These are phyloP conservation scores for Ambrosiella beaveri DNA, from an alignment of 2,329 filamentous ascomycete genomes.

Conservation along the genomic window DNA sequence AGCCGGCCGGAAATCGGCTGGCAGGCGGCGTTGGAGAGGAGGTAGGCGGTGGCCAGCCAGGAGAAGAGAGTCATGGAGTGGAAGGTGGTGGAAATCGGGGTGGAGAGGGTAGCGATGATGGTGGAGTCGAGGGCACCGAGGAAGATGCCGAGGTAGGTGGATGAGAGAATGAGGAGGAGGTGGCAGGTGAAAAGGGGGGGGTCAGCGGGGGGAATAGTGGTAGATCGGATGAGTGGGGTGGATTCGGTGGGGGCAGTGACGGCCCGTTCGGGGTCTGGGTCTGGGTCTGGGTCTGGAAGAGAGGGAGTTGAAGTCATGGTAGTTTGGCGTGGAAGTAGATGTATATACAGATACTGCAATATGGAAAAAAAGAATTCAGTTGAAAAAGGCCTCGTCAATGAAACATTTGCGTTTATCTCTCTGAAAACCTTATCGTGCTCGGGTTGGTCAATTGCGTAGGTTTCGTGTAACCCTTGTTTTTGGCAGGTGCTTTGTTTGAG, in stretches of 20 bases:
- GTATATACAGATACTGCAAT: no score
- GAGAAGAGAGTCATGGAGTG: slow-evolving; percentile 64
- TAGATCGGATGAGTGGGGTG: slow-evolving; percentile 5
- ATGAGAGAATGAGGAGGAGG: slow-evolving; percentile 36
- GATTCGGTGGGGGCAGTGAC: slow-evolving; percentile 1
- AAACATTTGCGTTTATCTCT: no score
- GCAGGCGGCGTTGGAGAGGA: slow-evolving; percentile 74
- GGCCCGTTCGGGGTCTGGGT: neutral
- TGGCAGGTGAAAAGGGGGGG: slow-evolving; percentile 30
- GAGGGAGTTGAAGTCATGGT: neutral
- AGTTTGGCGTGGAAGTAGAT: neutral
- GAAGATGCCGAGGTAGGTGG: slow-evolving; percentile 43
- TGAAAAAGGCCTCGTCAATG: no score
- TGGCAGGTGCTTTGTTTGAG: no score
- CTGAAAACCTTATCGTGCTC: no score
- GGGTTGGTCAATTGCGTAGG: no score
- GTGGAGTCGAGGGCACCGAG: slow-evolving; percentile 55
- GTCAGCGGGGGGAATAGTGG: slow-evolving; percentile 18
- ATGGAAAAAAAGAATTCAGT: no score
- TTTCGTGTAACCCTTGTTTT: no score
- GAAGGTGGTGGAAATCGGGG: slow-evolving; percentile 70
- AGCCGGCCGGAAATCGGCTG: slow-evolving; percentile 73
- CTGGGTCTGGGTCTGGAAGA: no score
- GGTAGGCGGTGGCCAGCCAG: slow-evolving; percentile 75
- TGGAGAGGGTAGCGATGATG: slow-evolving; percentile 71